Percentiles rank a stretch among this genome's conserved stretches.
Evolutionary conservation across 2,329 filamentous ascomycete species (phyloP).

Genomic region (Pezizomycotina sp.): DNA sequence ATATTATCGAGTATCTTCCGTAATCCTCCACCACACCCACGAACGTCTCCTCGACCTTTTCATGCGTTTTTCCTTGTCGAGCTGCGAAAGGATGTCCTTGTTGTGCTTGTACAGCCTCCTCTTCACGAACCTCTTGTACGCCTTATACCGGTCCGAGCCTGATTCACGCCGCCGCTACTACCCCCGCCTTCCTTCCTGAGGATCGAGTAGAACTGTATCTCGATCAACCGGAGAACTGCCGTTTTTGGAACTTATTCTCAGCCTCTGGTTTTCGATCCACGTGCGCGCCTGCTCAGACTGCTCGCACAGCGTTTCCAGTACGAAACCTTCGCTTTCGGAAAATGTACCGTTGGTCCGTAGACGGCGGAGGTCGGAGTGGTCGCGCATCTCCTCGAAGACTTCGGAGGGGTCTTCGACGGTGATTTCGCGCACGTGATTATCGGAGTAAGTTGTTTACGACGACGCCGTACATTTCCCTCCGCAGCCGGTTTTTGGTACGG

Average conservation of each 20-base stretch:
- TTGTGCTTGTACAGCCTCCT: slow-evolving; percentile 62
- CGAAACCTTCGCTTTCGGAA: too few species aligned
- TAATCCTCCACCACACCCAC: slow-evolving; percentile 56
- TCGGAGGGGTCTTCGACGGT: slow-evolving; percentile 91
- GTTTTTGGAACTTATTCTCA: slow-evolving; percentile 49
- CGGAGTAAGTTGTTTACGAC: slow-evolving; percentile 57
- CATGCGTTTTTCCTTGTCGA: slow-evolving; percentile 50
- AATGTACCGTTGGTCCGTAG: slow-evolving; percentile 42
- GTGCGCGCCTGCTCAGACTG: slow-evolving; percentile 37
- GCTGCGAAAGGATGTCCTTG: slow-evolving; percentile 49
- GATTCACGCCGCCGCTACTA: slow-evolving; percentile 31
- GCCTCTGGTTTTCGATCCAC: slow-evolving; percentile 6
- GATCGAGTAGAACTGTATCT: slow-evolving; percentile 39
- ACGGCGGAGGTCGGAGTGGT: slow-evolving; percentile 53
- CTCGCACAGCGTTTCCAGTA: slow-evolving; percentile 36
- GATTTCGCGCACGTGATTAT: slow-evolving; percentile 55
- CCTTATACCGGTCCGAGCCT: slow-evolving; percentile 45
- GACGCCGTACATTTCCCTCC: slow-evolving; percentile 60
- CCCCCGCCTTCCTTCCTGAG: slow-evolving; percentile 30
- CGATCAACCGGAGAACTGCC: slow-evolving; percentile 55
- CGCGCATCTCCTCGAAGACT: slow-evolving; percentile 63
- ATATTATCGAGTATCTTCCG: slow-evolving; percentile 44
- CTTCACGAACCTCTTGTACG: slow-evolving; percentile 64
- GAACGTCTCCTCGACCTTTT: slow-evolving; percentile 55
- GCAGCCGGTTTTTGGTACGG: slow-evolving; percentile 70